Evolutionary conservation across 2,329 filamentous ascomycete species (phyloP).

Genomic region (Talaromyces sp.): DNA sequence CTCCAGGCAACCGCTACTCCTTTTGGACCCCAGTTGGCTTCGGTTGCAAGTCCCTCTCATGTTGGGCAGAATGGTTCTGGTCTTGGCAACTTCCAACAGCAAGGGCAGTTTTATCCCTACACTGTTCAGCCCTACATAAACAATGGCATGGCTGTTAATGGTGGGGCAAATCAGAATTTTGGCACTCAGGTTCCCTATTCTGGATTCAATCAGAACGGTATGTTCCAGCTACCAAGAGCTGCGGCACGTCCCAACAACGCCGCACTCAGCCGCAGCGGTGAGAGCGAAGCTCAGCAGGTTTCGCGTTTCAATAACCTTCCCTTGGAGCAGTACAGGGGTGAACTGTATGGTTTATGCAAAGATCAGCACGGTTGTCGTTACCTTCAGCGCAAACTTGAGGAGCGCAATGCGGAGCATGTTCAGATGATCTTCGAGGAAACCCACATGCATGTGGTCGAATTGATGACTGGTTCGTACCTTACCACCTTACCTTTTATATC

Average conservation of each 20-base stretch:
- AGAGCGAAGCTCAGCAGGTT: conserved; percentile 55
- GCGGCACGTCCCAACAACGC: conserved; percentile 57
- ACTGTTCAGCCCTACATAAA: conserved; percentile 56
- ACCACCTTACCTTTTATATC: neutral
- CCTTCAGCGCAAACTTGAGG: conserved; percentile 94
- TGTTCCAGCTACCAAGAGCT: conserved; percentile 65
- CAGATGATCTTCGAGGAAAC: conserved; percentile 95
- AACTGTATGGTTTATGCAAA: conserved; percentile 89
- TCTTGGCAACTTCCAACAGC: conserved; percentile 34
- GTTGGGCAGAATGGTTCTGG: conserved; percentile 27
- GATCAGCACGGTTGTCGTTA: conserved; percentile 98
- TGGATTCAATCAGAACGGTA: conserved; percentile 48
- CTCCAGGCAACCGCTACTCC: conserved; percentile 76
- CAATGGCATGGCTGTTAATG: conserved; percentile 36
- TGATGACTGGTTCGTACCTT: conserved; percentile 72
- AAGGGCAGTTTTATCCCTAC: conserved; percentile 49
- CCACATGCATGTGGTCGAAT: conserved; percentile 86
- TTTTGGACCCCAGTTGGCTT: conserved; percentile 64
- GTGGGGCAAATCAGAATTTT: conserved; percentile 43
- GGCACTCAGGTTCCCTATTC: conserved; percentile 56
- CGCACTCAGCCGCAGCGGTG: conserved; percentile 54
- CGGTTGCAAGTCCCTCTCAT: conserved; percentile 29
- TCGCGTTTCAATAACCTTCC: conserved; percentile 80
- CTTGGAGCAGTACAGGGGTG: conserved; percentile 74
- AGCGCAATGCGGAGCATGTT: conserved; percentile 75